Conservation (phyloP, 2,329 filamentous ascomycete genomes). For the Paramyrothecium roridum region DNA sequence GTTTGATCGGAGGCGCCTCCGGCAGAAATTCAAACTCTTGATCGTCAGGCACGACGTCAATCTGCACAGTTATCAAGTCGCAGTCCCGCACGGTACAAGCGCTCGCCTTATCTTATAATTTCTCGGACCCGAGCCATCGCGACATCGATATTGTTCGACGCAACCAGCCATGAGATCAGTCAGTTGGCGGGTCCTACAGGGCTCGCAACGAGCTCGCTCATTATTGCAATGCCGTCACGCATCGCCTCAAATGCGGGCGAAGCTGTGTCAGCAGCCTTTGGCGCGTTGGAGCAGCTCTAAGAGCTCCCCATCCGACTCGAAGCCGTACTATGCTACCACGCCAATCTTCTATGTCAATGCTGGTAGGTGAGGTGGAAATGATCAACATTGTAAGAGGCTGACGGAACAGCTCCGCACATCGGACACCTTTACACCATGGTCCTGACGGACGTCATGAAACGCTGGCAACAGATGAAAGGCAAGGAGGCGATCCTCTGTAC, state of each 20-base stretch:
- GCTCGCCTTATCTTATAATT: not conserved
- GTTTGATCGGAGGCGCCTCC: not conserved
- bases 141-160: not conserved
- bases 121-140: not conserved
- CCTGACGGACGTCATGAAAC: slow-evolving; percentile 84
- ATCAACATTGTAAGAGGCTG: slow-evolving; percentile 1
- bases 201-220: slow-evolving; percentile 15
- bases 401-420: slow-evolving; percentile 75
- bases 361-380: slow-evolving; percentile 50
- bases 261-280: slow-evolving; percentile 12
- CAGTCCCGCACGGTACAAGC: slow-evolving; percentile 8
- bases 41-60: not conserved
- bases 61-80: slow-evolving; percentile 10
- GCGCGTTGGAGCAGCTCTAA: slow-evolving; percentile 28
- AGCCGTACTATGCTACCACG: slow-evolving; percentile 93
- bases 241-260: slow-evolving; percentile 26
- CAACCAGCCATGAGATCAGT: slow-evolving; percentile 22
- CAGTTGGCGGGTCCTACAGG: slow-evolving; percentile 19
- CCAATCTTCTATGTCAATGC: slow-evolving; percentile 99
- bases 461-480: slow-evolving; percentile 80
- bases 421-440: slow-evolving; percentile 94
- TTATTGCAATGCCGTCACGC: slow-evolving; percentile 10
- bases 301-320: slow-evolving; percentile 33
- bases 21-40: not conserved
- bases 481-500: slow-evolving; percentile 73